Base-by-base conservation (phyloP, 371 early-diverging fungal species). In the Haplosporangium sp. region DNA sequence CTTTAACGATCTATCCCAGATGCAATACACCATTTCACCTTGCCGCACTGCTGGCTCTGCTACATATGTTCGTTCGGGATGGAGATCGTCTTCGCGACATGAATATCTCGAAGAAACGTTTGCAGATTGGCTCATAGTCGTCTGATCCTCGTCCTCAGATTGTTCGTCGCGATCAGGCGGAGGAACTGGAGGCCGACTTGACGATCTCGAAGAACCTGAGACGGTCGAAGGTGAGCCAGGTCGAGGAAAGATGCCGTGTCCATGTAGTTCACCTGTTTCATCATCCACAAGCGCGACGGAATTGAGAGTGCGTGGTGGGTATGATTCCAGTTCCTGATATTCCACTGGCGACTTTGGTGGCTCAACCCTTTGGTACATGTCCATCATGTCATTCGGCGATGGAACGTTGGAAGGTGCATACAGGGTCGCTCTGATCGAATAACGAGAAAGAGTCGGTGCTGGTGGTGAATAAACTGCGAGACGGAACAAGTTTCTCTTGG, bases 1-100 rank as follows among this genome's bases (percentile, higher is more conserved):
- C 50, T 83, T 81, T 36, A 84, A 20, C 55, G 74, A 40, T 45
- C 64, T 58, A 29, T 60, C 53, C 80, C 80, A 79, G 12, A 65
- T 23, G 21, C 68, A 68, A 16, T 68, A 79, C 16, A 79, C 65
- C 73, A 79, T 68, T 29, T 79, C 80, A 37, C 66, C 73, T 23
- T 51, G 64, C 6, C 62, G 54, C 14, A 79, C 63, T 1, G 62
- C 69, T 29, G 73, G 80, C n/a, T 72, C 60, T 3, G 58, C 18
- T 5, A 51, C 55, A 40, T 53, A 68, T 0, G 46, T 64, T 1
- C 52, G 64, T 18, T 56, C 37, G 10, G 59, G 13, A 6, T 47
- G 50, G 6, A 41, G 23, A 10, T 3, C 55, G 11, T 45, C 11
- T 55, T 14, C 46, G 36, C 20, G 55, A 41, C 21, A 53, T 6